Evolutionary conservation across 2,329 filamentous ascomycete genomes (phyloP), one percentile per base, ranked within the genome.

Genomic region (Phaeosphaeria sp.): DNA sequence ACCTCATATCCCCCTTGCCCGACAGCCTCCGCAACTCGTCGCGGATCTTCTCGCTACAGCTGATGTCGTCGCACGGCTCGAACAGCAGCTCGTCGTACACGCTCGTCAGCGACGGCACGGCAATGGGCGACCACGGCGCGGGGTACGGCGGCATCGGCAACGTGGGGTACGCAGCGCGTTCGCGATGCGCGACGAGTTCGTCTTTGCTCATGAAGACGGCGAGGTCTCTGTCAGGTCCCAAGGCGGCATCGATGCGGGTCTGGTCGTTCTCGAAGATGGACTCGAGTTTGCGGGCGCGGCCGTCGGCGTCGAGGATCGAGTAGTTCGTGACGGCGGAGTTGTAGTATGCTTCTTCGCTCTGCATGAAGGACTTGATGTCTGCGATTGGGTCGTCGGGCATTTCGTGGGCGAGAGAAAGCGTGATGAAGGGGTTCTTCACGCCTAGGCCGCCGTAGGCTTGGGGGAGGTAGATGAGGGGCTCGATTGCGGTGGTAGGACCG

Each of bases 391-490:
- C 46, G 2, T 53, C 39, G 1, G 17, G 8, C 3, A 72, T 49
- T 1, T 57, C 43, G 42, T 48, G 49, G 0, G 72, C 69, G 33
- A 69, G 59, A 18, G 60, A 63, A 48, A 74, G 56, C 0, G 65
- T 55, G 15, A 64, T 55, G 53, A 68, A 69, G 2, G 72, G 71
- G 54, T 68, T 75, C 48, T 71, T 67, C 18, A 74, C 59, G 39
- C 71, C 69, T 20, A 75, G 61, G 18, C 72, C 73, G 39, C 73
- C 72, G 30, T 67, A 72, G 1, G 65, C 53, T 36, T 59, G 54
- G 0, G 73, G 69, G 1, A 74, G 63, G 53, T 71, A 68, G 53
- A 74, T 63, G 22, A 74, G 46, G 4, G 72, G 62, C 33, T 75
- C 73, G 7, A 73, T 49, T 3, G 55, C 25, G 40, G 63, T 50